phyloP scores from a whole-genome alignment of 805 yeast species.

The Lachancea quebecensis region DNA sequence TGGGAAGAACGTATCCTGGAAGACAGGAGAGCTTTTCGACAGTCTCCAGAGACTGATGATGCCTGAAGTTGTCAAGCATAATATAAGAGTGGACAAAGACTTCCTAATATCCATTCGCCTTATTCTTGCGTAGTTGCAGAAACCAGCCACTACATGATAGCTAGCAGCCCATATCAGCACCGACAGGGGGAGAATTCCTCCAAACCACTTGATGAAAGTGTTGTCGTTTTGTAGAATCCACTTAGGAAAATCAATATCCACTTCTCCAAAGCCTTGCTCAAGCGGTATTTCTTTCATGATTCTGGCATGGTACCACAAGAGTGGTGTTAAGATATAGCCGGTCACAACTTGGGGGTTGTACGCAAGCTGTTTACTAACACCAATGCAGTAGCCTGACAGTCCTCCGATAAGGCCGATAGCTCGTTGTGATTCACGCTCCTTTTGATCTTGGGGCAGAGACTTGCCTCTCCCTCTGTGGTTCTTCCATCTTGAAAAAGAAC shows the following conservation, averaged over 20 bases:
- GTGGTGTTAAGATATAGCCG: slow-evolving; percentile 19
- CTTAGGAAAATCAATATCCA: slow-evolving; percentile 20
- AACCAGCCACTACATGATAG: slow-evolving; percentile 22
- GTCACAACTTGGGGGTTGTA: slow-evolving; percentile 20
- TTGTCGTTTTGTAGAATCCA: slow-evolving; percentile 20
- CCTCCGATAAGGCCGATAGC: slow-evolving; percentile 22
- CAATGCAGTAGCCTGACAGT: slow-evolving; percentile 21
- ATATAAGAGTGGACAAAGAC: slow-evolving; percentile 15
- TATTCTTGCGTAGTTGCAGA: slow-evolving; percentile 16
- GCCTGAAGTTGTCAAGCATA: slow-evolving; percentile 12
- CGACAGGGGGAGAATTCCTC: slow-evolving; percentile 20
- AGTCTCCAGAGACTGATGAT: slow-evolving; percentile 16
- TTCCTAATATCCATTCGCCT: slow-evolving; percentile 15
- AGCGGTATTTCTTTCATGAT: slow-evolving; percentile 19
- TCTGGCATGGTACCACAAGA: slow-evolving; percentile 16
- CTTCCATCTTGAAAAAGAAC: slow-evolving; percentile 3
- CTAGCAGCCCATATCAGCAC: slow-evolving; percentile 18
- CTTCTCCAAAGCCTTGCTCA: slow-evolving; percentile 8
- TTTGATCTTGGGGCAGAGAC: slow-evolving; percentile 8
- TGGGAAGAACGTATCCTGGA: slow-evolving; percentile 1
- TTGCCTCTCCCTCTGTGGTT: slow-evolving; percentile 6
- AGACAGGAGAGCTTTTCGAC: slow-evolving; percentile 4
- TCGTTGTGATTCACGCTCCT: slow-evolving; percentile 16
- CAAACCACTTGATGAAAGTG: slow-evolving; percentile 14
- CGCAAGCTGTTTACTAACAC: slow-evolving; percentile 14